Conservation (phyloP, 257 asterid species). For the Anisodus tanguticus region DNA sequence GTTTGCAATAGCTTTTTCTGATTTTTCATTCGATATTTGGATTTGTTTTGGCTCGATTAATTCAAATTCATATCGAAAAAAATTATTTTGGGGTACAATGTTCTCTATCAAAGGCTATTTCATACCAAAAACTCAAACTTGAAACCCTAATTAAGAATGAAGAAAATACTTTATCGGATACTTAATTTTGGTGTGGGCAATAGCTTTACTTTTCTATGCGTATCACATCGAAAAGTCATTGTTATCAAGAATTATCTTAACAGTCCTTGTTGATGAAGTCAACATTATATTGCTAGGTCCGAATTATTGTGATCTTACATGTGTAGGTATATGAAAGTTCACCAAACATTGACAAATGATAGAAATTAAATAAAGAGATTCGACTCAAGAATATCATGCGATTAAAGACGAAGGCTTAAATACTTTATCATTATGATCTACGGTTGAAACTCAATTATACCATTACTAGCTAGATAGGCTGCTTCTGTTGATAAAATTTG, state of each 20-base stretch:
- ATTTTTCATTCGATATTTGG: background rate
- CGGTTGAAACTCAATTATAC: conserved; percentile 10
- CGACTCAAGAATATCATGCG: conserved; percentile 14
- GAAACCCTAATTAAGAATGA: background rate
- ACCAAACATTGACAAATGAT: conserved; percentile 28
- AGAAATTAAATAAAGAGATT: conserved; percentile 1
- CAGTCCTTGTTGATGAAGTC: conserved; percentile 3
- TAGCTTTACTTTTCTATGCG: background rate
- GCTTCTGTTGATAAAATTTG: background rate
- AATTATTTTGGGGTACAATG: background rate
- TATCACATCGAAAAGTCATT: background rate
- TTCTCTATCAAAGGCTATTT: background rate
- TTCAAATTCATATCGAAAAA: background rate
- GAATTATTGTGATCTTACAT: background rate
- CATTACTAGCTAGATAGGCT: conserved; percentile 1
- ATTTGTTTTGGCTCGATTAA: too few species aligned
- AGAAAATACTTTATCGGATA: background rate
- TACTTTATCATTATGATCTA: conserved; percentile 5
- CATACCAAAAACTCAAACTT: background rate
- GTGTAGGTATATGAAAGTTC: conserved; percentile 10
- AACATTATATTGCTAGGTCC: background rate
- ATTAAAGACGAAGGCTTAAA: background rate
- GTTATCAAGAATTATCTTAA: background rate
- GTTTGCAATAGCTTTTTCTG: too few species aligned
- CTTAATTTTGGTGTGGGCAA: background rate